Evolutionary conservation across 2,329 filamentous ascomycete genomes (phyloP).

Genomic region (Fusarium sp.): DNA sequence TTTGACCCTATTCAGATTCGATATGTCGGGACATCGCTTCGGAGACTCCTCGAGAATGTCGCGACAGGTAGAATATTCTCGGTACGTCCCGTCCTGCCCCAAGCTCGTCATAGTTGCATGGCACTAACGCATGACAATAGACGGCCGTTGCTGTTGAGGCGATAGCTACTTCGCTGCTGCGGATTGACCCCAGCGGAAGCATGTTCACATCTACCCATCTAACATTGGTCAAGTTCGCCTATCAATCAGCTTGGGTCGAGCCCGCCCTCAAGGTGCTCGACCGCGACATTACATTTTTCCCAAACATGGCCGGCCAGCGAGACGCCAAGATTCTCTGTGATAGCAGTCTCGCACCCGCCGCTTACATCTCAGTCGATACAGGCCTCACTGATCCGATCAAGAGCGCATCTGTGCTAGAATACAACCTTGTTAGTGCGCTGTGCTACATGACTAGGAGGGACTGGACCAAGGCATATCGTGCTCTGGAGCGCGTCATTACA

Average conservation of each 20-base stretch:
- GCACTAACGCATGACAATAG: constrained; percentile 51
- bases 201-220: constrained; percentile 78
- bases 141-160: constrained; percentile 63
- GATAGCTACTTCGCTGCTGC: constrained; percentile 70
- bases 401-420: constrained; percentile 72
- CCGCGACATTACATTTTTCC: constrained; percentile 77
- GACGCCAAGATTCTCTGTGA: constrained; percentile 63
- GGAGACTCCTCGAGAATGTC: constrained; percentile 61
- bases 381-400: constrained; percentile 71
- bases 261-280: constrained; percentile 75
- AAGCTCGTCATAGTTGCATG: constrained; percentile 21
- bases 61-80: constrained; percentile 58
- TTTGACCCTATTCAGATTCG: constrained; percentile 69
- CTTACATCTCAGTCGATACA: constrained; percentile 73
- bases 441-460: constrained; percentile 73
- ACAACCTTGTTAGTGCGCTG: constrained; percentile 76
- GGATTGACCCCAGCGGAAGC: constrained; percentile 76
- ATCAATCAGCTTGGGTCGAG: constrained; percentile 67
- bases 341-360: constrained; percentile 59
- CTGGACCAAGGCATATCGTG: constrained; percentile 75
- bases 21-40: constrained; percentile 63
- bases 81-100: constrained; percentile 50
- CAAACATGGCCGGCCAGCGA: constrained; percentile 59
- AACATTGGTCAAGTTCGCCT: constrained; percentile 71
- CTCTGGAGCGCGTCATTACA: constrained; percentile 76